Percentiles rank a stretch among this genome's conserved stretches.
Conservation (phyloP, 306 rosid genomes). For the Oemleria cerasiformis region DNA sequence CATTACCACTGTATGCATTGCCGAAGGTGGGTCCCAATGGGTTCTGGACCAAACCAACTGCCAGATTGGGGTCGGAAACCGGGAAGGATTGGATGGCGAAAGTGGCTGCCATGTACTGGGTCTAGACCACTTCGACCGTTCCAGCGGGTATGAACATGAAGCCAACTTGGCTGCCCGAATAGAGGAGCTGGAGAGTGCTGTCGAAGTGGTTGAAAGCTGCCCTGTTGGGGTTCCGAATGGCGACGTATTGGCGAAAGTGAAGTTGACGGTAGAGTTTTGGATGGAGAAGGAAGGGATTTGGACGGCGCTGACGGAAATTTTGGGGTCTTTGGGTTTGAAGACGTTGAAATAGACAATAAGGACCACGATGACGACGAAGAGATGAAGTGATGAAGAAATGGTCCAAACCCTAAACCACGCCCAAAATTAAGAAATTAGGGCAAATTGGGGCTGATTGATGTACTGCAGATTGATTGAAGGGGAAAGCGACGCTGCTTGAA, state of each 20-base stretch:
- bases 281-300: too few species aligned
- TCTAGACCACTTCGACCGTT: slow-evolving; percentile 55
- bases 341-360: too few species aligned
- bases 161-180: slow-evolving; percentile 66
- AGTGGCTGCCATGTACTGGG: slow-evolving; percentile 76
- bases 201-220: slow-evolving; percentile 79
- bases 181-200: slow-evolving; percentile 78
- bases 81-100: slow-evolving; percentile 68
- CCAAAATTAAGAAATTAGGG: too few species aligned
- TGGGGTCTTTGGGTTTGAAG: too few species aligned
- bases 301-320: too few species aligned
- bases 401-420: too few species aligned
- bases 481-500: too few species aligned
- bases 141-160: slow-evolving; percentile 97
- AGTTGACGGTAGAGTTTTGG: too few species aligned
- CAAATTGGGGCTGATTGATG: too few species aligned
- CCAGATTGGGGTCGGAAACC: slow-evolving; percentile 28
- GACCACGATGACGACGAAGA: too few species aligned
- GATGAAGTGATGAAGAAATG: too few species aligned
- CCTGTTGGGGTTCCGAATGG: slow-evolving; percentile 76
- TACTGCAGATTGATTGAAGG: too few species aligned
- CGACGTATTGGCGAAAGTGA: slow-evolving; percentile 79
- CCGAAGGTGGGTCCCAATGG: slow-evolving; percentile 31
- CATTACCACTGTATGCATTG: slow-evolving; percentile 19
- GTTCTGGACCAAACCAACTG: not conserved